Conservation (phyloP, 331 rosid genomes). For the Quercus phellos region DNA sequence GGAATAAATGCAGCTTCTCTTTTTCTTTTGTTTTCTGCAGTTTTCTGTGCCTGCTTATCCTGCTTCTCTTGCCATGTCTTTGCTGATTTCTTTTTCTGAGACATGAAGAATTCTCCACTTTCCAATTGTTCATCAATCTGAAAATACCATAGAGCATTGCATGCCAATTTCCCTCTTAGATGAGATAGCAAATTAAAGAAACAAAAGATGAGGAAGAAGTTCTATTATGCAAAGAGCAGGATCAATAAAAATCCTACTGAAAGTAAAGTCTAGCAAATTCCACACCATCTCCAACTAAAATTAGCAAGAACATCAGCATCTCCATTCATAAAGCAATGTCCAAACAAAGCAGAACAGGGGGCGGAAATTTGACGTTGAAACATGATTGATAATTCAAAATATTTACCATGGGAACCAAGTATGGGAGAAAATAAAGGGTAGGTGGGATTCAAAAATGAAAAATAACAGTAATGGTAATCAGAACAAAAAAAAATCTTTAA, state of each 20-base stretch:
- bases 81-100: constrained; percentile 62
- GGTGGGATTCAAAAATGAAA: not conserved
- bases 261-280: not conserved
- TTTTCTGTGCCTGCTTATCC: constrained; percentile 75
- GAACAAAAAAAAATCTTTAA: no score
- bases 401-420: not conserved
- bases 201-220: not conserved
- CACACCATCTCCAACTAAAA: not conserved
- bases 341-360: not conserved
- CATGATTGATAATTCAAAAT: not conserved
- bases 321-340: not conserved
- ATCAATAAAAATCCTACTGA: not conserved
- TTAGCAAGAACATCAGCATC: not conserved
- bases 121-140: constrained; percentile 85
- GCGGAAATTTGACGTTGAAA: not conserved
- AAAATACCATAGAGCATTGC: constrained; percentile 10
- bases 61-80: constrained; percentile 93
- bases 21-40: constrained; percentile 80
- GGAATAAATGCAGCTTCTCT: constrained; percentile 82
- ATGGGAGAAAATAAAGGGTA: no score
- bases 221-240: not conserved
- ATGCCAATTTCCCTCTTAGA: not conserved
- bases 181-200: not conserved
- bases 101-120: constrained; percentile 89
- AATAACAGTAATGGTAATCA: no score